Base-by-base conservation (phyloP, 331 rosid species). In the Dryas integrifolia region DNA sequence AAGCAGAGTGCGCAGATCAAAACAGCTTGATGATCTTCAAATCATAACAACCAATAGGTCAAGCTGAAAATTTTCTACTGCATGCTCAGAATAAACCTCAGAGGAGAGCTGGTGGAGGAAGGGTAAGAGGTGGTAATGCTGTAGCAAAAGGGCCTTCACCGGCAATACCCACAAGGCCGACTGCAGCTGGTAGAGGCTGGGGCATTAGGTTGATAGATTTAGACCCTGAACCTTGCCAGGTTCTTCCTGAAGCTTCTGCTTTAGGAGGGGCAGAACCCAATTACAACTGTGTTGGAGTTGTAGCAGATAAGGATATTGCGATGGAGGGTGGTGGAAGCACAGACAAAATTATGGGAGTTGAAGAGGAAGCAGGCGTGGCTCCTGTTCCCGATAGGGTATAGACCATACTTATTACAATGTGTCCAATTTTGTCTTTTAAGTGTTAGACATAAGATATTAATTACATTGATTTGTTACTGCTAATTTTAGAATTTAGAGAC, bases 1-100 rank as follows among this genome's bases (percentile, higher is more conserved):
- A 82, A 92, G 97, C 79, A 93, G 97, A 88, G 98, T 96, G 78
- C 86, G 98, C 78, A 90, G 98, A 88, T 92, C 96, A 69, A 92
- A 86, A 78, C 88, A 96, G 77, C 92, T 92, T 81, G 97, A 88
- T 86, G 96, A 88, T 81, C 93, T 92, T 87, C 96, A 92, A 83
- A 79, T 80, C 89, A 61, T 83, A 85, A 69, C 86, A 86, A 60
- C 92, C 88, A 24, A 81, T 73, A 44, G 93, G 85, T 83, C 96
- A 90, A 84, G 88, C 86, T 40, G 96, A 88, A 75, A 88, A 88
- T 78, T 85, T 86, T 87, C 80, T 67, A 63, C 84, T 83, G 75
- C 96, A 96, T 76, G 86, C 89, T 40, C 92, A 65, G 66, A 92
- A 80, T 75, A 86, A 92, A 82, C 72, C 84, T 66, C 81, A 92